Conservation (phyloP, 352 stramenopile species). For the Thraustotheca clavata region DNA sequence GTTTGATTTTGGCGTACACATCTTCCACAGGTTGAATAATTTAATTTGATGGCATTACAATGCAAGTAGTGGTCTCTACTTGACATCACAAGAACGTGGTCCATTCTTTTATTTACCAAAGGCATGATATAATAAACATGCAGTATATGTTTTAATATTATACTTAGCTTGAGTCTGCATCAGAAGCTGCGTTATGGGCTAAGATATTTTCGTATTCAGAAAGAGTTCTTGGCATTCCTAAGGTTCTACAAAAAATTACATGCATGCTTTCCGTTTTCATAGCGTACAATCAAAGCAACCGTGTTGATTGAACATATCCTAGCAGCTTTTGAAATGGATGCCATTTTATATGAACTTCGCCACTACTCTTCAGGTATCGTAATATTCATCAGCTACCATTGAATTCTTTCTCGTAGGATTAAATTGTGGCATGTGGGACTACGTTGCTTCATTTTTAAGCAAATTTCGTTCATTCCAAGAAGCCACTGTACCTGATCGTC, state of each 20-base stretch:
- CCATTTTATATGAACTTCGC: slow-evolving; percentile 9
- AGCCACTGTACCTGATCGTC: background rate
- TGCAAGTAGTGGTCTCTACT: background rate
- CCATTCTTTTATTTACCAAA: slow-evolving; percentile 17
- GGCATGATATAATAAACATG: background rate
- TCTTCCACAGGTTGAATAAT: slow-evolving; percentile 12
- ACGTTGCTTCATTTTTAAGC: slow-evolving; percentile 15
- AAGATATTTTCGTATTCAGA: slow-evolving; percentile 2
- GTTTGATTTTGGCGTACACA: slow-evolving; percentile 19
- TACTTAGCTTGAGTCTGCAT: slow-evolving; percentile 11
- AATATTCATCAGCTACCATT: background rate
- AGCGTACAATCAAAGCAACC: slow-evolving; percentile 8
- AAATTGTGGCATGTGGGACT: slow-evolving; percentile 20
- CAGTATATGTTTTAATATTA: background rate
- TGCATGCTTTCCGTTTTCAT: background rate
- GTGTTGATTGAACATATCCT: slow-evolving; percentile 11
- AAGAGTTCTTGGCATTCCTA: background rate
- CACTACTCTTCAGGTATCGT: slow-evolving; percentile 10
- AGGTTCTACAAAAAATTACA: background rate
- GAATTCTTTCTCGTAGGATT: background rate
- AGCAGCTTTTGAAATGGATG: slow-evolving; percentile 17
- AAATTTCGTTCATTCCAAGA: slow-evolving; percentile 11
- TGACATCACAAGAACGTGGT: background rate
- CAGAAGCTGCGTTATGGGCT: slow-evolving; percentile 1
- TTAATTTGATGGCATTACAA: too few relatives aligned